Conservation (phyloP, 176 grass and related monocot genomes). For the Otatea glauca region DNA sequence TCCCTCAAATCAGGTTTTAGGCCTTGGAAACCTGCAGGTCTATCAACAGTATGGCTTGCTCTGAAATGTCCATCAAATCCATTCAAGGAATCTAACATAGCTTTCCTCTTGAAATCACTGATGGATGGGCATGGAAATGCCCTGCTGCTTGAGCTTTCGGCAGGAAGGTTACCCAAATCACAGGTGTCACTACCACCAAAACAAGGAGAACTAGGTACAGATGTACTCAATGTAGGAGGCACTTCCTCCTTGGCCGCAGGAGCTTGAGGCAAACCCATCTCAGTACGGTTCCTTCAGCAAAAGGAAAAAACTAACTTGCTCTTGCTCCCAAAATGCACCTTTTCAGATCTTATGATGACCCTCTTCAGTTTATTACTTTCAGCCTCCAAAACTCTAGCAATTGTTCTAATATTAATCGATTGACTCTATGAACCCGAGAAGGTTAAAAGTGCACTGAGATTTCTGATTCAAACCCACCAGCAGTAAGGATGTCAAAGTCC, state of each 20-base stretch:
- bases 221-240: conserved; percentile 48
- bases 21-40: conserved; percentile 43
- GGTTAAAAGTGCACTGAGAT: conserved; percentile 38
- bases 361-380: background rate
- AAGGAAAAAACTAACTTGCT: conserved; percentile 6
- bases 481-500: conserved; percentile 5
- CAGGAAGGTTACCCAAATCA: conserved; percentile 44
- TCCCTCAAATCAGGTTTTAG: conserved; percentile 55
- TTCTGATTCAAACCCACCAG: conserved; percentile 33
- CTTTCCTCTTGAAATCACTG: conserved; percentile 55
- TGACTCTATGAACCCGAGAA: background rate
- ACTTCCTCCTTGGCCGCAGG: conserved; percentile 49
- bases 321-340: background rate
- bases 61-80: conserved; percentile 40
- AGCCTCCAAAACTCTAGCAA: background rate
- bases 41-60: conserved; percentile 38
- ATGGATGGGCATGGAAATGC: conserved; percentile 45
- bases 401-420: conserved; percentile 22
- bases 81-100: conserved; percentile 33
- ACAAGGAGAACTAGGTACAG: conserved; percentile 46
- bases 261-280: conserved; percentile 88
- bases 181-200: conserved; percentile 24
- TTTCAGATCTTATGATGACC: conserved; percentile 1
- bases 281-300: conserved; percentile 25
- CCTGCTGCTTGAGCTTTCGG: conserved; percentile 40